Conservation (phyloP, 345 rosid genomes). For the Melaleuca alternifolia region DNA sequence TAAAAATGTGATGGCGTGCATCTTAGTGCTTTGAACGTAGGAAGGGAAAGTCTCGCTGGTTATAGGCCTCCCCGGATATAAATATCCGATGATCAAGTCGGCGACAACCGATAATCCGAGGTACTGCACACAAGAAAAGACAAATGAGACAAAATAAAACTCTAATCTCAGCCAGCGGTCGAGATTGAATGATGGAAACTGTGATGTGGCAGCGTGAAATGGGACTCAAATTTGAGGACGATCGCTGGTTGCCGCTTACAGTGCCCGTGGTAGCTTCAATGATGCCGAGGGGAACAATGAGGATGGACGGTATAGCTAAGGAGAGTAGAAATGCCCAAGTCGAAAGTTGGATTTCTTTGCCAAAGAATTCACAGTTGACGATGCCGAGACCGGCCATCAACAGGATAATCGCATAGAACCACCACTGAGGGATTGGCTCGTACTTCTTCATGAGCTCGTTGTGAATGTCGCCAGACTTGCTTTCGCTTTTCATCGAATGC, state of each 20-base stretch:
- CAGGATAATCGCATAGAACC: slow-evolving; percentile 15
- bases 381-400: slow-evolving; percentile 1
- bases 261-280: slow-evolving; percentile 24
- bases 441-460: slow-evolving; percentile 32
- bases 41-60: slow-evolving; percentile 41
- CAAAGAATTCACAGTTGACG: slow-evolving; percentile 13
- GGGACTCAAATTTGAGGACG: not conserved
- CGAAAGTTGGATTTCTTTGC: slow-evolving; percentile 21
- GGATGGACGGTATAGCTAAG: slow-evolving; percentile 8
- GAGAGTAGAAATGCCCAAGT: slow-evolving; percentile 34
- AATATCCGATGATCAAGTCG: slow-evolving; percentile 3
- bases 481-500: not conserved
- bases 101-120: slow-evolving; percentile 1
- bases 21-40: slow-evolving; percentile 35
- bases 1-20: slow-evolving; percentile 26
- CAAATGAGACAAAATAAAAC: not conserved
- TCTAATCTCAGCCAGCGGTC: not conserved
- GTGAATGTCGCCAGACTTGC: slow-evolving; percentile 17
- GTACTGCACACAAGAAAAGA: not conserved
- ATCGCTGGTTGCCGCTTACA: slow-evolving; percentile 1
- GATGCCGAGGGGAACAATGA: slow-evolving; percentile 25
- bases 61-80: slow-evolving; percentile 9
- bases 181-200: not conserved
- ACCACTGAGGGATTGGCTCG: slow-evolving; percentile 26
- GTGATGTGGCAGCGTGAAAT: not conserved